These are phyloP conservation scores for Trypanosoma melophagium DNA, from an alignment of 208 protist species.

Conservation along the genomic window DNA sequence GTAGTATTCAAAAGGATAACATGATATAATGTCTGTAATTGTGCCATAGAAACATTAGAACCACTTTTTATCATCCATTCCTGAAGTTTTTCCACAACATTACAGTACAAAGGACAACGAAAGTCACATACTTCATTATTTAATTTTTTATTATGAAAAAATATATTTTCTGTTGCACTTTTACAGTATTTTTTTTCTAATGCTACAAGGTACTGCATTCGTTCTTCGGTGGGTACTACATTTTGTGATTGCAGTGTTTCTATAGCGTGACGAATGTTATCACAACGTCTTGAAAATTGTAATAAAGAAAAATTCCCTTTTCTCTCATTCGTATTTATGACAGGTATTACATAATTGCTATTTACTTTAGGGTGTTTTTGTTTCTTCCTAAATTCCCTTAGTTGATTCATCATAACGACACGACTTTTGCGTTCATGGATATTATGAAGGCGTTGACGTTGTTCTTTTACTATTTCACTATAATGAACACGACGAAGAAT, in stretches of 20 bases:
- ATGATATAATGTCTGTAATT: conserved; percentile 30
- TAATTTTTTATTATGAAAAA: neutral
- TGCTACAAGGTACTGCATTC: conserved; percentile 17
- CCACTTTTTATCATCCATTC: conserved; percentile 15
- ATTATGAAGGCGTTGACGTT: neutral
- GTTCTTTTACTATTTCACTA: neutral
- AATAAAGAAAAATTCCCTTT: neutral
- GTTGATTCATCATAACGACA: conserved; percentile 5
- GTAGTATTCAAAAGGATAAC: conserved; percentile 10
- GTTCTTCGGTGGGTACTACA: conserved; percentile 16
- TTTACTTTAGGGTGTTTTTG: neutral
- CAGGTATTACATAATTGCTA: neutral
- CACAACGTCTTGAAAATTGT: conserved; percentile 5
- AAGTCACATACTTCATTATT: conserved; percentile 13
- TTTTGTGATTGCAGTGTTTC: conserved; percentile 15
- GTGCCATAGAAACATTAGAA: conserved; percentile 13
- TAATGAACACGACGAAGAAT: conserved; percentile 10
- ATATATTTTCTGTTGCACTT: neutral
- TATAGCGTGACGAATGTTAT: conserved; percentile 25
- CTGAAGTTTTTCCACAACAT: conserved; percentile 16
- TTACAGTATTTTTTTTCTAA: conserved; percentile 12
- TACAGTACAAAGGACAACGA: conserved; percentile 24
- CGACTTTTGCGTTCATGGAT: conserved; percentile 7
- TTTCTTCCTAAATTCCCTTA: neutral
- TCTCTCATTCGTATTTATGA: neutral